Percentiles rank a stretch among this genome's conserved stretches.
These are phyloP conservation scores for Eimeria mitis DNA, from an alignment of 169 alveolate species.

Conservation along the genomic window DNA sequence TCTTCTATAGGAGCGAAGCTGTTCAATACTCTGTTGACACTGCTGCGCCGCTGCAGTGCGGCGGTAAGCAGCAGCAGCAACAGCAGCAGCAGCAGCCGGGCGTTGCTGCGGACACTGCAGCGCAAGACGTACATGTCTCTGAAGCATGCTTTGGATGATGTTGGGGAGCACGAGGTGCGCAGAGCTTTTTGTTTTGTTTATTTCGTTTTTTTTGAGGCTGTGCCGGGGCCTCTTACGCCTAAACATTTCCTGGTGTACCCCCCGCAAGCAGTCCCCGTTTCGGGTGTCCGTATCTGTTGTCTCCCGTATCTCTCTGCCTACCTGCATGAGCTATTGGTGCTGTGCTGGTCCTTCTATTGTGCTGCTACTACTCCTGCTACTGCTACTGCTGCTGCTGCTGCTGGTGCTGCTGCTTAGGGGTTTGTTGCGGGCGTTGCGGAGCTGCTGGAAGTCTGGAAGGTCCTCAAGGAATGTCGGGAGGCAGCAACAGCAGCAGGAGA, in stretches of 20 bases:
- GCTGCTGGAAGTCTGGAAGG: conserved; percentile 3
- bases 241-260: too few species aligned
- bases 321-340: too few species aligned
- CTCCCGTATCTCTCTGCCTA: too few species aligned
- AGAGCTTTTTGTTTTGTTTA: too few species aligned
- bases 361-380: not conserved
- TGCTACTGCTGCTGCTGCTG: not conserved
- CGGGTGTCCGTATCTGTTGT: too few species aligned
- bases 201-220: too few species aligned
- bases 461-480: not conserved
- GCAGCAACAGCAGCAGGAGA: conserved; percentile 9
- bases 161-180: not conserved
- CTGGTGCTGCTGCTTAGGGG: too few species aligned
- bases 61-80: conserved; percentile 14
- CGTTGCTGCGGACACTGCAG: conserved; percentile 33
- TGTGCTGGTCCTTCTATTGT: not conserved
- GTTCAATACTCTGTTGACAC: not conserved
- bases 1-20: conserved; percentile 3
- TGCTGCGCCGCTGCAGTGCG: conserved; percentile 2
- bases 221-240: too few species aligned
- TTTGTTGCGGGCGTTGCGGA: not conserved
- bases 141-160: not conserved
- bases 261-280: too few species aligned
- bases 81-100: conserved; percentile 23
- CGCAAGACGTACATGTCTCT: not conserved